Conservation (phyloP, 441 rosid species). For the Brassica balearica region DNA sequence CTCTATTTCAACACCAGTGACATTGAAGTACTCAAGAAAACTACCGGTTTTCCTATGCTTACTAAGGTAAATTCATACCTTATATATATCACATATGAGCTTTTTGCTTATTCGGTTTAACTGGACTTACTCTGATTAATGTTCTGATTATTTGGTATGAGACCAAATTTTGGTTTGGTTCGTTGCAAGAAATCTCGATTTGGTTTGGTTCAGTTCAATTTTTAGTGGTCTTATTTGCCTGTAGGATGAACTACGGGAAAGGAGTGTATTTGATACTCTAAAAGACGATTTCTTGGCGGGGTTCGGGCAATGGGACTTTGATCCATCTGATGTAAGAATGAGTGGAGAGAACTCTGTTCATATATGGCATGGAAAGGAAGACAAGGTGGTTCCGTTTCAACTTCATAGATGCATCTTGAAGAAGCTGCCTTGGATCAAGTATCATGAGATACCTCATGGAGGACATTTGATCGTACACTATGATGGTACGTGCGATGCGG, state of each 20-base stretch:
- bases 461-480: slow-evolving; percentile 68
- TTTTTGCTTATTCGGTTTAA: background rate
- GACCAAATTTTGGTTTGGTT: background rate
- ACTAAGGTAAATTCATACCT: slow-evolving; percentile 48
- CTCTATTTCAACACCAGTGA: slow-evolving; percentile 53
- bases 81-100: background rate
- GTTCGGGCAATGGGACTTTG: slow-evolving; percentile 64
- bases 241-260: slow-evolving; percentile 52
- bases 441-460: slow-evolving; percentile 25
- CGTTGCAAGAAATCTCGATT: background rate
- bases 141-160: background rate
- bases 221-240: background rate
- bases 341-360: slow-evolving; percentile 19
- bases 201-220: background rate
- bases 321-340: slow-evolving; percentile 46
- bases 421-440: slow-evolving; percentile 48
- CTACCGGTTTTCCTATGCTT: slow-evolving; percentile 59
- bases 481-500: slow-evolving; percentile 49
- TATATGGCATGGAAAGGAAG: slow-evolving; percentile 34
- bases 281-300: slow-evolving; percentile 50
- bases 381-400: slow-evolving; percentile 54
- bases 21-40: slow-evolving; percentile 50
- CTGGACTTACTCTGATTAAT: background rate
- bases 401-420: slow-evolving; percentile 46
- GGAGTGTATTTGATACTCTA: slow-evolving; percentile 51